These are phyloP conservation scores for Epicoccum sorghinum DNA, from an alignment of 2,329 filamentous ascomycete species.

Conservation along the genomic window DNA sequence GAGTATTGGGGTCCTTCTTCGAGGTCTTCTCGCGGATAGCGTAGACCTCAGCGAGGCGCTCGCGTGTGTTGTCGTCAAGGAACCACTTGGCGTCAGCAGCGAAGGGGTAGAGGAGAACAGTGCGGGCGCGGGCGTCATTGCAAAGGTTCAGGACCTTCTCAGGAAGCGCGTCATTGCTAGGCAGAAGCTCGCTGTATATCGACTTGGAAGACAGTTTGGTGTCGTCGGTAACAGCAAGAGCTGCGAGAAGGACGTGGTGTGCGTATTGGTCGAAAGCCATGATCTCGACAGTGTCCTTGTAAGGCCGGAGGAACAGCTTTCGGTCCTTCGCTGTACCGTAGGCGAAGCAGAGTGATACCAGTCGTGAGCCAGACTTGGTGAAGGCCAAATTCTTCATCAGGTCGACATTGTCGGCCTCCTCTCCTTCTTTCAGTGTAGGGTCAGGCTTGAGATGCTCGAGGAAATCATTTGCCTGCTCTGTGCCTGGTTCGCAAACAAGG, in stretches of 20 bases:
- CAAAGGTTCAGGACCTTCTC: slow-evolving; percentile 69
- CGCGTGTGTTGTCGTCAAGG: slow-evolving; percentile 66
- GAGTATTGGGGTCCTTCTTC: slow-evolving; percentile 83
- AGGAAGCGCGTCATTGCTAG: slow-evolving; percentile 54
- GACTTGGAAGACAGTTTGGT: slow-evolving; percentile 86
- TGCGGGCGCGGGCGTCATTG: slow-evolving; percentile 68
- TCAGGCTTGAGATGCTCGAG: slow-evolving; percentile 90
- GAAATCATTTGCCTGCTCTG: slow-evolving; percentile 84
- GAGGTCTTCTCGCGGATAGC: slow-evolving; percentile 81
- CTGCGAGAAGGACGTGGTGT: slow-evolving; percentile 80
- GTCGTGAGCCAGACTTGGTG: slow-evolving; percentile 82
- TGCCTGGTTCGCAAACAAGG: slow-evolving; percentile 75
- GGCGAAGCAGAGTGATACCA: slow-evolving; percentile 82
- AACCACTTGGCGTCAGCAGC: slow-evolving; percentile 68
- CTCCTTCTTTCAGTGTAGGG: slow-evolving; percentile 70
- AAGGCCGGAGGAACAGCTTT: slow-evolving; percentile 84
- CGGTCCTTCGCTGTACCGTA: slow-evolving; percentile 90
- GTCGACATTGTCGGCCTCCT: slow-evolving; percentile 59
- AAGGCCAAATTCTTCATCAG: slow-evolving; percentile 95
- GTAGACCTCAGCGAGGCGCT: slow-evolving; percentile 77
- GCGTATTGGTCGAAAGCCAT: slow-evolving; percentile 83
- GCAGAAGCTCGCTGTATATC: slow-evolving; percentile 85
- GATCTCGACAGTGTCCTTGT: slow-evolving; percentile 85
- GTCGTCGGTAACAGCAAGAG: slow-evolving; percentile 92
- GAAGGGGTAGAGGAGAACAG: slow-evolving; percentile 81